phyloP scores from a whole-genome alignment of 306 rosid genomes.

The Pueraria montana region DNA sequence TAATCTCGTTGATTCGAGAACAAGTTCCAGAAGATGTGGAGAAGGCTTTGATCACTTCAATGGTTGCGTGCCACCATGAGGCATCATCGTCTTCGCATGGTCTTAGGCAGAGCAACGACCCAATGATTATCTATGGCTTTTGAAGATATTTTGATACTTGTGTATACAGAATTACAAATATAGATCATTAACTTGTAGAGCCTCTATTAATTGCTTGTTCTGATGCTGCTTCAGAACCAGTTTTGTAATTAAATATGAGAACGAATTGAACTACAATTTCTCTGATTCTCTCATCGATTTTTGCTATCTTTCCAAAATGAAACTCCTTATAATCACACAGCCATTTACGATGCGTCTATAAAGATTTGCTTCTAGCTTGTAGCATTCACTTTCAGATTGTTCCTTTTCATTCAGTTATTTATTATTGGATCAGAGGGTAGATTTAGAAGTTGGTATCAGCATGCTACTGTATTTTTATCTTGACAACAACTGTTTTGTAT shows the following conservation, averaged over 20 bases:
- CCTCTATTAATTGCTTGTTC: background rate
- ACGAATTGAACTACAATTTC: background rate
- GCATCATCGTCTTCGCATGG: conserved; percentile 18
- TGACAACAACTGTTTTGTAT: too few relatives aligned
- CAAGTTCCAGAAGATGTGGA: conserved; percentile 32
- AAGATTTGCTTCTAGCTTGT: background rate
- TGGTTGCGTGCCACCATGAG: conserved; percentile 40
- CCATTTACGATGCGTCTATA: too few relatives aligned
- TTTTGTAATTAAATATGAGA: conserved; percentile 37
- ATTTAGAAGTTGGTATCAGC: too few relatives aligned
- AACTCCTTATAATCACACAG: too few relatives aligned
- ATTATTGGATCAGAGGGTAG: too few relatives aligned
- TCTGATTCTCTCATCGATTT: background rate
- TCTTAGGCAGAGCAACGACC: conserved; percentile 21
- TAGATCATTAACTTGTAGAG: background rate
- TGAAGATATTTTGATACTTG: conserved; percentile 30
- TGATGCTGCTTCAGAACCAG: conserved; percentile 13
- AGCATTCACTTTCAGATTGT: too few relatives aligned
- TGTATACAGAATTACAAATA: background rate
- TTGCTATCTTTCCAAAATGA: too few relatives aligned
- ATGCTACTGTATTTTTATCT: too few relatives aligned
- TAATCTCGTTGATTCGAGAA: conserved; percentile 29
- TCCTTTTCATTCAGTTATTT: too few relatives aligned
- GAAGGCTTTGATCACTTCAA: conserved; percentile 51
- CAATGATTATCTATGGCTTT: conserved; percentile 49